Evolutionary conservation across 768 basidiomycete genomes (phyloP), one percentile per base, ranked within the genome.

Genomic region (Tephrocybe sp.): DNA sequence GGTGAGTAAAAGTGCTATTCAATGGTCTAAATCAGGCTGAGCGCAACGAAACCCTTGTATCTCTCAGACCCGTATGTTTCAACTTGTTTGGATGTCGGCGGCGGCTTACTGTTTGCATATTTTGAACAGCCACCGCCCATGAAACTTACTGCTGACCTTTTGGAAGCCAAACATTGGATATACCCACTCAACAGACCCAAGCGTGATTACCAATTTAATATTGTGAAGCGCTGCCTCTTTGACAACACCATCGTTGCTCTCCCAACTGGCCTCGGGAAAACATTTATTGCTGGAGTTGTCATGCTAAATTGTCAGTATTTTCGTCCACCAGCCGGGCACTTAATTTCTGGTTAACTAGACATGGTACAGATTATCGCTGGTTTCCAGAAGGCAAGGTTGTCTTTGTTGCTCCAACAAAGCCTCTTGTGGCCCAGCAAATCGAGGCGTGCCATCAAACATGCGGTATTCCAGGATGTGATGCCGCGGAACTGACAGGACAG

Each of bases 231-330:
- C 26, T 89, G 85, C 59, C 75, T 99, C 19, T 92, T 89, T 61
- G 89, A 98, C 20, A 98, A 99, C 62, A 90, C 92, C 6, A 79
- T 99, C 7, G 94, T 98, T 23, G 89, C 94, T 0, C 72, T 99
- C 12, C 97, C 97, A 1, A 99, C 97, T 0, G 97, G 97, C 39
- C 72, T 98, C 11, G 97, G 97, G 13, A 99, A 99, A 71, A 99
- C 97, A 0, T 98, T 99, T 61, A 89, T 99, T 53, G 97, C 97
- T 3, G 94, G 96, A 1, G 92, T 92, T 2, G 80, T 99, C 17
- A 98, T 99, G 96, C 71, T 95, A 23, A 96, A 95, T 62, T 96
- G 92, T 92, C 20, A 42, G 39, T 34, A 17, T 39, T 49, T 35
- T 26, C 55, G n/a, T n/a, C n/a, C n/a, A n/a, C n/a, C n/a, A n/a